A percentile compares a stretch with the other conserved stretches of the same genome.
phyloP scores from a whole-genome alignment of 2,329 filamentous ascomycete genomes.

The Trichoderma oligosporum region DNA sequence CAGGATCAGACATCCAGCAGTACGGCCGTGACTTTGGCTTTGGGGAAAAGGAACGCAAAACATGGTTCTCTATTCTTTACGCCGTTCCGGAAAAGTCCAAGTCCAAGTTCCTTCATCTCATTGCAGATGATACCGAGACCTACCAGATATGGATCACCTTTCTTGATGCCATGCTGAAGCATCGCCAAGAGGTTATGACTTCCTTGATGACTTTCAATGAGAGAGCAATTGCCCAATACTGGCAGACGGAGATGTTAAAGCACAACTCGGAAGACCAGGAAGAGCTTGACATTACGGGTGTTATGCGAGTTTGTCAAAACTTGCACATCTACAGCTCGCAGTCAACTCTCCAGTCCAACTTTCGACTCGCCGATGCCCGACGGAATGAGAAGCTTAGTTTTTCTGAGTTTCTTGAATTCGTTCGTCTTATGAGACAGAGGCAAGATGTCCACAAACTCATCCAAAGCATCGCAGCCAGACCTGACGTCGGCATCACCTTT shows the following conservation, averaged over 20 bases:
- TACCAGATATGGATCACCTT: conserved; percentile 80
- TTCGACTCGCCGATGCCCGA: conserved; percentile 66
- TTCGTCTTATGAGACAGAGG: conserved; percentile 76
- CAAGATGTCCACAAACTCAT: conserved; percentile 77
- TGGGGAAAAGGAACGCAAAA: conserved; percentile 60
- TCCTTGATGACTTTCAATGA: conserved; percentile 83
- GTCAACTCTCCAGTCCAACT: conserved; percentile 68
- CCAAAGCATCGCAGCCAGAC: conserved; percentile 54
- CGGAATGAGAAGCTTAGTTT: conserved; percentile 68
- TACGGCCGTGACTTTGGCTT: conserved; percentile 82
- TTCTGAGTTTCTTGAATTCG: conserved; percentile 76
- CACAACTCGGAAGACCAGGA: conserved; percentile 59
- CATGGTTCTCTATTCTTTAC: conserved; percentile 90
- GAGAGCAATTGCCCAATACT: conserved; percentile 76
- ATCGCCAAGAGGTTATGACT: conserved; percentile 85
- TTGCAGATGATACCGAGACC: conserved; percentile 69
- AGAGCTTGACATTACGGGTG: conserved; percentile 70
- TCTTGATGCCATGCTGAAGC: conserved; percentile 76
- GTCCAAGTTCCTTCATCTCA: conserved; percentile 82
- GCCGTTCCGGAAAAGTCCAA: conserved; percentile 73
- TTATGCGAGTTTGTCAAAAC: conserved; percentile 80
- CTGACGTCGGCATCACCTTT: conserved; percentile 63
- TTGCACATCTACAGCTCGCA: conserved; percentile 88
- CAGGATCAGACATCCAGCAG: conserved; percentile 78
- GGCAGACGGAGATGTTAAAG: conserved; percentile 77